phyloP scores from a whole-genome alignment of 805 yeast species.

The Starmera quercuum region DNA sequence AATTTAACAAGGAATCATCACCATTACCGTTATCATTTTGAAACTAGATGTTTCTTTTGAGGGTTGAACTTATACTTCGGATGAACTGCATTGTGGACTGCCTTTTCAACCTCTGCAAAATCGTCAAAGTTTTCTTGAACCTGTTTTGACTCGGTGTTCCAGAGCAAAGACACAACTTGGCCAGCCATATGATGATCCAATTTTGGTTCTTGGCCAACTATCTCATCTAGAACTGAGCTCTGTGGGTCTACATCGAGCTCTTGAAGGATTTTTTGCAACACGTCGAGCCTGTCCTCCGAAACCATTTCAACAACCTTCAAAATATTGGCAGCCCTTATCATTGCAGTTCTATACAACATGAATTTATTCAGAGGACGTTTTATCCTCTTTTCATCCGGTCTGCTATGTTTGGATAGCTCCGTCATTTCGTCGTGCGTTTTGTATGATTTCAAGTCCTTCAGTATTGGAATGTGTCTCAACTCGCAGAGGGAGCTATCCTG shows the following conservation, averaged over 20 bases:
- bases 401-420: background rate
- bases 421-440: background rate
- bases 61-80: constrained; percentile 40
- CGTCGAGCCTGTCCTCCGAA: background rate
- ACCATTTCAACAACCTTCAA: constrained; percentile 12
- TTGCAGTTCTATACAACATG: constrained; percentile 37
- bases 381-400: constrained; percentile 15
- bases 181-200: constrained; percentile 34
- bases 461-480: background rate
- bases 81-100: constrained; percentile 30
- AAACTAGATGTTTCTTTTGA: background rate
- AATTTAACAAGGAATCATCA: too few species aligned
- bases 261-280: background rate
- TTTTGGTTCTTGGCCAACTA: constrained; percentile 11
- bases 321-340: constrained; percentile 32
- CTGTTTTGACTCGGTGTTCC: constrained; percentile 33
- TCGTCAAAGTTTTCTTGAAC: constrained; percentile 29
- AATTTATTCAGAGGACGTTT: constrained; percentile 41
- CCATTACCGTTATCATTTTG: too few species aligned
- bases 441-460: constrained; percentile 1
- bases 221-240: background rate
- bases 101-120: constrained; percentile 33
- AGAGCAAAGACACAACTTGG: constrained; percentile 35
- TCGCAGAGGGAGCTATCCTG: background rate
- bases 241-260: constrained; percentile 1